Conservation (phyloP, 1,139 yeast genomes). For the Pichia sp. region DNA sequence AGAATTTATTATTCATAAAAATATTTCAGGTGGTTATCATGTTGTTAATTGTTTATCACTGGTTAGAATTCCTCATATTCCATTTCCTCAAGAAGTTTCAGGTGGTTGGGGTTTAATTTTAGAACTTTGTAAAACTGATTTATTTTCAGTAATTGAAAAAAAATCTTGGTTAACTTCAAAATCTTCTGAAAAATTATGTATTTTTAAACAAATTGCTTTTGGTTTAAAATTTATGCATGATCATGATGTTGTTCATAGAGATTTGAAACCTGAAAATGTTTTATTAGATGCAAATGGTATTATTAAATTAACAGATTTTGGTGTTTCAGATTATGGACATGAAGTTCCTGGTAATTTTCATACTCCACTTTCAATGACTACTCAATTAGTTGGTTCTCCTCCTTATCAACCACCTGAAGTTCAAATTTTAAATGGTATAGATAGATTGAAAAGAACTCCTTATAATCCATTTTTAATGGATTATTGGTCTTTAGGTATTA, state of each 20-base stretch:
- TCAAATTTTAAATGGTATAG: conserved; percentile 46
- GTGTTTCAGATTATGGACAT: conserved; percentile 66
- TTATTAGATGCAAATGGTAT: conserved; percentile 53
- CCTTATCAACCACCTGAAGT: conserved; percentile 83
- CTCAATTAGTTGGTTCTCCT: conserved; percentile 68
- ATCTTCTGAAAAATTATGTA: conserved; percentile 48
- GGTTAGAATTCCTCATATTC: conserved; percentile 50
- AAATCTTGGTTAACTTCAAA: conserved; percentile 41
- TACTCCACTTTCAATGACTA: conserved; percentile 44
- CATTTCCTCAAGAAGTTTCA: conserved; percentile 37
- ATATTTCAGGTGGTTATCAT: conserved; percentile 50
- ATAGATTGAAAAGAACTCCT: conserved; percentile 37
- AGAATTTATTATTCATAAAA: conserved; percentile 60
- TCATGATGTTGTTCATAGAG: conserved; percentile 57
- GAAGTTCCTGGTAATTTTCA: conserved; percentile 48
- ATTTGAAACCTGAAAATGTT: conserved; percentile 63
- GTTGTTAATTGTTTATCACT: conserved; percentile 55
- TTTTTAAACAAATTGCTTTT: conserved; percentile 55
- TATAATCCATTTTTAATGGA: conserved; percentile 72
- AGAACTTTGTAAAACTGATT: conserved; percentile 58
- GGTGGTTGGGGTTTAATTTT: conserved; percentile 82
- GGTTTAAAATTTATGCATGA: conserved; percentile 54
- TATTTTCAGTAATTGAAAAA: conserved; percentile 43
- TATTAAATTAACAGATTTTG: conserved; percentile 73
- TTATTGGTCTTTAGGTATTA: conserved; percentile 67